Base-by-base conservation (phyloP, 352 stramenopile genomes). In the Phytopythium aichiense region DNA sequence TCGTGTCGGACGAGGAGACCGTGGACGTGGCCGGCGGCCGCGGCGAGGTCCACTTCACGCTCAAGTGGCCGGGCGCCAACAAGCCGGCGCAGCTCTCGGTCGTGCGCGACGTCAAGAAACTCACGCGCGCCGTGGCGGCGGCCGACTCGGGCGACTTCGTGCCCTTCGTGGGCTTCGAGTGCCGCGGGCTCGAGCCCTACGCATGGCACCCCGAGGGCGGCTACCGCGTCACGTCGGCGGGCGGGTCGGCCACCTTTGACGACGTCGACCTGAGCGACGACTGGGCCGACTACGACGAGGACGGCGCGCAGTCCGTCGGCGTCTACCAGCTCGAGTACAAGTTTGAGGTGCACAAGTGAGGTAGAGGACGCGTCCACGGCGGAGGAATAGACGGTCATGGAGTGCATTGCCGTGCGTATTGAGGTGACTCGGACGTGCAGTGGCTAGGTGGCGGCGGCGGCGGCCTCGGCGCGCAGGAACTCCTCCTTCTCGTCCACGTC, bases 121-220 rank as follows among this genome's bases (percentile, higher is more conserved):
- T 92, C 61, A 92, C 83, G 63, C 80, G 84, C 30, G 67, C 64
- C 2, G 60, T 95, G 25, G 72, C 64, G 12, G 77, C 48, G 12
- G 70, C 82, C 1, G 85, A 93, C 66, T 91, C 79, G 38, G 84
- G 81, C 31, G 72, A 84, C 60, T 94, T 69, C 42, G 83, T 94
- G n/a, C 87, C 87, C 12, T 76, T 96, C 35, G 87, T 94, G 28
- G 85, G 78, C 56, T 96, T 96, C 63, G 87, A 96, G 46, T 96
- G 87, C 66, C 87, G 87, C 56, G 86, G 87, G 23, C 61, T 96
- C 23, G 87, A 96, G 73, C 86, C 84, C 5, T 81, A 72, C 57
- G 79, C 73, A n/a, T 96, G 87, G 87, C 72, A 91, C 69, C 79
- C 82, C 9, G 84, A 92, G 50, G 76, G 83, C 56, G 85, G 83